These are phyloP conservation scores for Syzygium aqueum DNA, from an alignment of 345 rosid species.

Conservation along the genomic window DNA sequence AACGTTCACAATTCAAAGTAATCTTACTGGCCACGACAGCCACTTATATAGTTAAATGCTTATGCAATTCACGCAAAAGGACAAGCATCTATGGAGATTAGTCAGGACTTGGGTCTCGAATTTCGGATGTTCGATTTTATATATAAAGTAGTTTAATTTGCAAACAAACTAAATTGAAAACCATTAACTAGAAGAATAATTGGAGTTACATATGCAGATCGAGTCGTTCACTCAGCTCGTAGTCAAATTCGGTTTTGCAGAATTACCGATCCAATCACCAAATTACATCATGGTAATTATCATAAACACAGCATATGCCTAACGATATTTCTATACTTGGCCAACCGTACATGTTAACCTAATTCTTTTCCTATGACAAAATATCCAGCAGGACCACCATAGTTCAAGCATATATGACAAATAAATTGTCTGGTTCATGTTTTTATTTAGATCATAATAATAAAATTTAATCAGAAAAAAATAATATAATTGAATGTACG, in stretches of 20 bases:
- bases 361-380: background rate
- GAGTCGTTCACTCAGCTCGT: accelerated
- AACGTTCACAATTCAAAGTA: background rate
- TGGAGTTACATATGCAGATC: background rate
- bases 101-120: background rate
- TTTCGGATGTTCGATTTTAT: background rate
- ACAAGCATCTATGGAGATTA: background rate
- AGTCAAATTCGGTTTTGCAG: background rate
- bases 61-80: background rate
- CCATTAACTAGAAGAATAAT: background rate
- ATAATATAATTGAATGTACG: background rate
- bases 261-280: background rate
- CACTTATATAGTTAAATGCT: background rate
- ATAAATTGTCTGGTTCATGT: background rate
- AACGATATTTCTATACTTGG: background rate
- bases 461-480: background rate
- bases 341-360: background rate
- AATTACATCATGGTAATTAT: background rate
- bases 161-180: background rate
- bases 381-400: background rate
- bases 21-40: background rate
- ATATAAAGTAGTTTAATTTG: background rate
- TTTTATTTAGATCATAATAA: background rate
- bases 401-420: background rate
- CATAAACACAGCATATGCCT: background rate